Evolutionary conservation across 2,329 filamentous ascomycete species (phyloP).

Genomic region (Pestalotiopsis sp.): DNA sequence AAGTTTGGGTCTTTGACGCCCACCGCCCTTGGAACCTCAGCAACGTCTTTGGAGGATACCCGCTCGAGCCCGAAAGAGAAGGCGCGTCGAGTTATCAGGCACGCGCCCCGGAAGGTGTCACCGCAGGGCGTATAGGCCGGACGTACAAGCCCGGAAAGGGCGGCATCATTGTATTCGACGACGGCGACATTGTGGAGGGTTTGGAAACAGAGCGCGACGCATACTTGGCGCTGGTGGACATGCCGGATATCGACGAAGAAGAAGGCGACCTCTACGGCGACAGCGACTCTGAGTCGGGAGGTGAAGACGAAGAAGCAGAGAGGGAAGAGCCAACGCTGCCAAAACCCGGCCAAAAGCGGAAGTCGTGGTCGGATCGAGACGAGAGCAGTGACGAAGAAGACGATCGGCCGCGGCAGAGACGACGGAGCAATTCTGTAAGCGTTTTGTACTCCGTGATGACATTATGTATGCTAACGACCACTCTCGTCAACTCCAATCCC

Average conservation of each 20-base stretch:
- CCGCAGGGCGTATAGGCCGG: constrained; percentile 71
- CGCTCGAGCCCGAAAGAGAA: constrained; percentile 54
- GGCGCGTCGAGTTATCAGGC: constrained; percentile 49
- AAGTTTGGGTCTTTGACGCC: constrained; percentile 93
- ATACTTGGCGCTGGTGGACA: constrained; percentile 82
- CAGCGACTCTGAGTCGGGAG: constrained; percentile 59
- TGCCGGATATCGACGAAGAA: constrained; percentile 88
- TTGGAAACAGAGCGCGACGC: constrained; percentile 75
- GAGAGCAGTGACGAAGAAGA: constrained; percentile 75
- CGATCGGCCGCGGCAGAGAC: constrained; percentile 75
- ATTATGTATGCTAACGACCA: constrained; percentile 25
- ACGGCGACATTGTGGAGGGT: constrained; percentile 91
- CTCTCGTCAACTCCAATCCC: constrained; percentile 67
- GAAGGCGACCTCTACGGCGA: constrained; percentile 65
- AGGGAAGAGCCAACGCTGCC: constrained; percentile 52
- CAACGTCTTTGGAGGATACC: constrained; percentile 85
- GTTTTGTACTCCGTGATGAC: constrained; percentile 20
- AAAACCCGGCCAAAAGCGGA: constrained; percentile 69
- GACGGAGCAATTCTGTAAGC: constrained; percentile 85
- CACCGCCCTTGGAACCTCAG: constrained; percentile 92
- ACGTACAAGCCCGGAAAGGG: constrained; percentile 78
- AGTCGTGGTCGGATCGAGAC: constrained; percentile 74
- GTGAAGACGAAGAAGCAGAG: constrained; percentile 59
- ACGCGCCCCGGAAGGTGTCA: constrained; percentile 66
- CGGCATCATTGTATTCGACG: constrained; percentile 92